A percentile compares a stretch with the other conserved stretches of the same genome.
phyloP scores from a whole-genome alignment of 371 early-diverging fungal genomes.

The Racocetra persica region DNA sequence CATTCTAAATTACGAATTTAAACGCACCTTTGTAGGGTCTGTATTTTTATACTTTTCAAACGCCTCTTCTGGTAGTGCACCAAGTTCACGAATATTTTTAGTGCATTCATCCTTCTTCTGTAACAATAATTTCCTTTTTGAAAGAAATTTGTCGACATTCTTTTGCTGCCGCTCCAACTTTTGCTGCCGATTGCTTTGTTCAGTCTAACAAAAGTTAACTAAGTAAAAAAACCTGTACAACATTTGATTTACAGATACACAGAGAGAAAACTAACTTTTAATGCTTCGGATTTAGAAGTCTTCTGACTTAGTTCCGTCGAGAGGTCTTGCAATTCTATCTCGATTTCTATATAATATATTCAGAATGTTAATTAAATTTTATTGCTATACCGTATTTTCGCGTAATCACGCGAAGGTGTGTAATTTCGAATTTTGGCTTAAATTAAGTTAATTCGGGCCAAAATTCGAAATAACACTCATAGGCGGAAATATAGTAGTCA shows the following conservation, averaged over 20 bases:
- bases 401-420: too few species aligned
- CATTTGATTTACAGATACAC: constrained; percentile 30
- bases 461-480: too few species aligned
- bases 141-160: constrained; percentile 76
- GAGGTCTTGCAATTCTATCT: constrained; percentile 52
- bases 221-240: constrained; percentile 7
- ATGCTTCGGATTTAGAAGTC: constrained; percentile 59
- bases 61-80: constrained; percentile 96
- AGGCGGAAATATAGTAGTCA: too few species aligned
- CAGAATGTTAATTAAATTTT: not conserved
- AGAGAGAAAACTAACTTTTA: constrained; percentile 48
- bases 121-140: constrained; percentile 75
- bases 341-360: constrained; percentile 47
- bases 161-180: constrained; percentile 64
- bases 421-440: too few species aligned
- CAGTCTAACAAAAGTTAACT: constrained; percentile 51
- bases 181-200: constrained; percentile 55
- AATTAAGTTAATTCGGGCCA: too few species aligned
- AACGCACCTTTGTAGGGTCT: constrained; percentile 58
- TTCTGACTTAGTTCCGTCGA: constrained; percentile 48
- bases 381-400: too few species aligned
- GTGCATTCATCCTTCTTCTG: constrained; percentile 89
- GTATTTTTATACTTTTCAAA: constrained; percentile 72
- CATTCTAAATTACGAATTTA: not conserved
- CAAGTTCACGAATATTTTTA: constrained; percentile 91